Evolutionary conservation across 345 rosid species (phyloP).

Genomic region (Arabis hirsuta): DNA sequence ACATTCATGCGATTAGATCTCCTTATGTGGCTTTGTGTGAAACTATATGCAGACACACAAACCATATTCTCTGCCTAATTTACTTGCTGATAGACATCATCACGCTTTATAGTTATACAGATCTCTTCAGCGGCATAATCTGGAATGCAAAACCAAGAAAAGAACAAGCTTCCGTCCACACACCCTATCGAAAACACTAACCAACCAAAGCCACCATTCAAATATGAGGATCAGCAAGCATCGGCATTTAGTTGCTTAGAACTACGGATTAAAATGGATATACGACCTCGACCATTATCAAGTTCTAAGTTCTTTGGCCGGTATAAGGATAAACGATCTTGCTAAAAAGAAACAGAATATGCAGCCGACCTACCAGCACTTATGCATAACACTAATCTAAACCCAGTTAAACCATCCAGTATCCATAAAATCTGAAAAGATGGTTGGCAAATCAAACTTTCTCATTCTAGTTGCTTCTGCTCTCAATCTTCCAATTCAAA

Average conservation of each 20-base stretch:
- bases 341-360: not conserved
- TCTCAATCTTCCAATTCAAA: constrained; percentile 9
- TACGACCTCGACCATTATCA: not conserved
- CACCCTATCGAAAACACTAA: not conserved
- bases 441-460: constrained; percentile 14
- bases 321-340: constrained; percentile 1
- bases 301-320: not conserved
- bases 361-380: not conserved
- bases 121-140: not conserved
- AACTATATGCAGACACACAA: constrained; percentile 13
- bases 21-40: constrained; percentile 1
- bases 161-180: not conserved
- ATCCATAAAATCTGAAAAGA: not conserved
- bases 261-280: not conserved
- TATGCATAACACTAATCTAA: not conserved
- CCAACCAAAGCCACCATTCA: not conserved
- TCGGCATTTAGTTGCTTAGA: not conserved
- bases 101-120: not conserved
- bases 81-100: not conserved
- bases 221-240: not conserved
- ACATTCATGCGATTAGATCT: not conserved
- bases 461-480: not conserved
- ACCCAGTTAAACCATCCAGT: not conserved
- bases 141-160: not conserved
- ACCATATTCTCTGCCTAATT: not conserved